Evolutionary conservation across 1,284 basidiomycete species (phyloP).

Genomic region (Omphalotus olearius): DNA sequence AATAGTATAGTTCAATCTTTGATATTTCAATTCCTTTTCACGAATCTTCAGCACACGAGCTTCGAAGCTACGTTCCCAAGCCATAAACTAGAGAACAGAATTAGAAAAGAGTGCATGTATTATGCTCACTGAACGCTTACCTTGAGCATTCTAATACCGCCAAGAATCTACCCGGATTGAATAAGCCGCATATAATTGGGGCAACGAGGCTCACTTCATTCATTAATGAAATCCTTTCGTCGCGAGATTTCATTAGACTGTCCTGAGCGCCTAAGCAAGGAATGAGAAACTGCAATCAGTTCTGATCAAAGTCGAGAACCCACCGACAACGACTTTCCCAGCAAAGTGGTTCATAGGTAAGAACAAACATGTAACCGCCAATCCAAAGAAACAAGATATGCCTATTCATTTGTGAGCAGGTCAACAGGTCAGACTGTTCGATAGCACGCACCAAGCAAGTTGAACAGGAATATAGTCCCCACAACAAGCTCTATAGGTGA

Average conservation of each 20-base stretch:
- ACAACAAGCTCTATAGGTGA: conserved; percentile 85
- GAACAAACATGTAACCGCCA: conserved; percentile 80
- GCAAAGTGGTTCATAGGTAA: conserved; percentile 87
- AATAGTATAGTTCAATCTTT: conserved; percentile 82
- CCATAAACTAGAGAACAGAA: conserved; percentile 67
- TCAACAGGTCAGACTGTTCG: not conserved
- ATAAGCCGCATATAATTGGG: too few species aligned
- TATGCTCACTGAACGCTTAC: conserved; percentile 25
- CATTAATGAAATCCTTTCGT: conserved; percentile 88
- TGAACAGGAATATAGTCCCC: conserved; percentile 78
- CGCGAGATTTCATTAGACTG: conserved; percentile 87
- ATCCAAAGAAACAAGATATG: conserved; percentile 75
- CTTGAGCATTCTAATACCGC: conserved; percentile 93
- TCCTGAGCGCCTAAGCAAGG: conserved; percentile 54
- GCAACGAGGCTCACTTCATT: conserved; percentile 62
- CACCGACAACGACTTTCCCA: conserved; percentile 77
- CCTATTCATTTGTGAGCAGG: conserved; percentile 25
- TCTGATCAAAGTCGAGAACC: conserved; percentile 19
- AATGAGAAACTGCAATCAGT: not conserved
- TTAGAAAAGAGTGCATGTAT: not conserved
- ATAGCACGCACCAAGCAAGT: conserved; percentile 59
- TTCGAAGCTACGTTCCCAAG: conserved; percentile 92
- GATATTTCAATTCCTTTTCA: conserved; percentile 77
- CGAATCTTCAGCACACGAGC: conserved; percentile 69
- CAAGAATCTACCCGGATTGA: conserved; percentile 52